phyloP scores from a whole-genome alignment of 768 basidiomycete species.

The Suillus brevipes region DNA sequence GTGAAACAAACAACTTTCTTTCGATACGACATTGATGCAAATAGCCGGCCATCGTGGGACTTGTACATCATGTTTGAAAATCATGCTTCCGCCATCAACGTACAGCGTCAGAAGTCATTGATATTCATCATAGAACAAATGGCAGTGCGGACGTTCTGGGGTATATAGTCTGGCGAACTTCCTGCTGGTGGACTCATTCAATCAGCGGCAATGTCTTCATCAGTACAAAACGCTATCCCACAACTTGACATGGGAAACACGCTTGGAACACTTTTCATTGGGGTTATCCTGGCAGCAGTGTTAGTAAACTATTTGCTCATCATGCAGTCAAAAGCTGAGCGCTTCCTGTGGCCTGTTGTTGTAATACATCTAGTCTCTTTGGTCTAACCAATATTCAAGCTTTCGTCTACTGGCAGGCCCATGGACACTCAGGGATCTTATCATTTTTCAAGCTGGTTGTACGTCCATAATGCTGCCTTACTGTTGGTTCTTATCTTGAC shows the following conservation, averaged over 20 bases:
- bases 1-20: too few species aligned
- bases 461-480: not conserved
- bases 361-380: not conserved
- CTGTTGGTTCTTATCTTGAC: not conserved
- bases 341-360: not conserved
- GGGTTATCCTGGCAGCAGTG: not conserved
- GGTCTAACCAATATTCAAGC: not conserved
- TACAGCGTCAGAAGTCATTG: not conserved
- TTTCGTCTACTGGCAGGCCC: not conserved
- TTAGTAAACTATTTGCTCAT: not conserved
- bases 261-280: constrained; percentile 1
- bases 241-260: not conserved
- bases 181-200: not conserved
- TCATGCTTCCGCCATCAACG: not conserved
- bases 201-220: not conserved
- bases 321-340: not conserved
- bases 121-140: not conserved
- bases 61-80: too few species aligned
- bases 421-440: not conserved
- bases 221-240: not conserved
- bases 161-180: not conserved
- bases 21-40: too few species aligned
- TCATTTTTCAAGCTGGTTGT: not conserved
- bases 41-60: too few species aligned
- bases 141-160: not conserved